phyloP scores from a whole-genome alignment of 2,329 filamentous ascomycete genomes.

The Ophiosphaerella korrae region DNA sequence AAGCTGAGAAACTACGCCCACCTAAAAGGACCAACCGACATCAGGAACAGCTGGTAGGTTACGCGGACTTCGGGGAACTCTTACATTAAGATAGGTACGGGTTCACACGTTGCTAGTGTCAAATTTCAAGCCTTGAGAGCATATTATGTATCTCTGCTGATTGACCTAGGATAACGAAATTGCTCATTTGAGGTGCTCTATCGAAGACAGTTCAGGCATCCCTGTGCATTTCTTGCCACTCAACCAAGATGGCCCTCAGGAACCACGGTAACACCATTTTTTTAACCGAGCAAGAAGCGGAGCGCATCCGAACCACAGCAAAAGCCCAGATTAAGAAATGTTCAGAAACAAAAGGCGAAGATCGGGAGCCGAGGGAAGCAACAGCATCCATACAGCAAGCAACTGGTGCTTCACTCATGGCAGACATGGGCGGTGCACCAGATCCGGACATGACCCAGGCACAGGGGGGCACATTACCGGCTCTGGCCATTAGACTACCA shows the following conservation, averaged over 20 bases:
- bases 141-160: too few species aligned
- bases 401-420: conserved; percentile 38
- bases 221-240: too few species aligned
- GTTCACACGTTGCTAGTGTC: too few species aligned
- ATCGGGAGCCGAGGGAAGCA: conserved; percentile 26
- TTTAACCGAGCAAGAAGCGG: conserved; percentile 33
- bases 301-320: conserved; percentile 31
- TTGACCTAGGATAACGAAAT: too few species aligned
- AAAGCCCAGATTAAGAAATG: conserved; percentile 23
- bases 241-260: conserved; percentile 15
- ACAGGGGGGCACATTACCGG: conserved; percentile 26
- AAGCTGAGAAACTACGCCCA: too few species aligned
- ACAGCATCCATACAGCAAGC: conserved; percentile 29
- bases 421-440: conserved; percentile 35
- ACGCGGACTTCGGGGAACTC: too few species aligned
- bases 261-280: conserved; percentile 30
- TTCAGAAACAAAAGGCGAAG: conserved; percentile 19
- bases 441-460: conserved; percentile 25
- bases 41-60: too few species aligned
- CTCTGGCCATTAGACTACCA: conserved; percentile 26
- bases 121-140: too few species aligned
- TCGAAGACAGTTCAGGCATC: too few species aligned
- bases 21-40: too few species aligned
- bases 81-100: too few species aligned
- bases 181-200: too few species aligned